Conservation (phyloP, 31 red algal species). For the Bonnemaisonia californica region DNA sequence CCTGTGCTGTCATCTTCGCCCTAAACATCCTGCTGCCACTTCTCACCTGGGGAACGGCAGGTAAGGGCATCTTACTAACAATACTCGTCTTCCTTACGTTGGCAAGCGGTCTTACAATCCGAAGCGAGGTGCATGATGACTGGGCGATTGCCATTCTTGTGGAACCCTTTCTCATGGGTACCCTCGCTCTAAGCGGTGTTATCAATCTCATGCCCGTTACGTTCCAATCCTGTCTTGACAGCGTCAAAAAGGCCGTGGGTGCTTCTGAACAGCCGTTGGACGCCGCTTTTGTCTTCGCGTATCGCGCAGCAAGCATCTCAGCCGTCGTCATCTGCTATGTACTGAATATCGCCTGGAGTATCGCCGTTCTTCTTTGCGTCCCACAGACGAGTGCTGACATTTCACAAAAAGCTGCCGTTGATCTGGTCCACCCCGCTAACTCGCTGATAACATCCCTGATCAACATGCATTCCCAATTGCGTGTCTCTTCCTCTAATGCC, state of each 20-base stretch:
- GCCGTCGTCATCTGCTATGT: conserved; percentile 77
- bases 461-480: background rate
- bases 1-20: conserved; percentile 22
- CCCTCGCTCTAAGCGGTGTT: conserved; percentile 86
- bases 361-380: conserved; percentile 65
- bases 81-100: conserved; percentile 66
- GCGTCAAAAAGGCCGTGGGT: background rate
- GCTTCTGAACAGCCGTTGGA: conserved; percentile 31
- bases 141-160: conserved; percentile 38
- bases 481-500: background rate
- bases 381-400: conserved; percentile 45
- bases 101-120: conserved; percentile 46
- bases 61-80: conserved; percentile 73
- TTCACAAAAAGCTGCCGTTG: background rate
- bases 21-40: conserved; percentile 45
- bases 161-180: conserved; percentile 94
- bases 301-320: conserved; percentile 60
- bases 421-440: background rate
- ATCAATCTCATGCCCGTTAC: conserved; percentile 91
- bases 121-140: conserved; percentile 27
- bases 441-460: background rate
- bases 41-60: conserved; percentile 63
- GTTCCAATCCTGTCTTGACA: conserved; percentile 65
- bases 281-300: conserved; percentile 36
- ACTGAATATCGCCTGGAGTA: conserved; percentile 76